Conservation (phyloP, 768 basidiomycete genomes). For the Dentipellis fragilis region DNA sequence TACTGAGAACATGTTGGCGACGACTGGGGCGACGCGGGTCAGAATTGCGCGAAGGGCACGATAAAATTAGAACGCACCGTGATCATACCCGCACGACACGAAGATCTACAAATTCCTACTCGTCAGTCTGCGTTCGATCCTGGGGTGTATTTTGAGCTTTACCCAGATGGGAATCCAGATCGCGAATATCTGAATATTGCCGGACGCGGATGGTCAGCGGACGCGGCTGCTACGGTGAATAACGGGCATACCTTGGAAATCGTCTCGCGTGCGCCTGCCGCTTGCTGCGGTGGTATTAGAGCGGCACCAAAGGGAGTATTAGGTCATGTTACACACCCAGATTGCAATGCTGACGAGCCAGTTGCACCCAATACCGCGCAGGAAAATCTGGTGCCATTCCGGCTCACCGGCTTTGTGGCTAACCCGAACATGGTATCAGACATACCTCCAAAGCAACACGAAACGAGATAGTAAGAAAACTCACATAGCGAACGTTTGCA, state of each 20-base stretch:
- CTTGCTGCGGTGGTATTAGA: conserved; percentile 40
- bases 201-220: too few relatives aligned
- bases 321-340: conserved; percentile 42
- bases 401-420: conserved; percentile 59
- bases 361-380: conserved; percentile 68
- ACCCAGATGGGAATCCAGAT: conserved; percentile 75
- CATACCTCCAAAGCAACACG: too few relatives aligned
- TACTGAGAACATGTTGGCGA: conserved; percentile 72
- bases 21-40: conserved; percentile 26
- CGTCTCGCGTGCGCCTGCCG: conserved; percentile 55
- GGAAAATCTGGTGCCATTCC: conserved; percentile 62
- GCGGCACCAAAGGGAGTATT: background rate
- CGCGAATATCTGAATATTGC: conserved; percentile 35
- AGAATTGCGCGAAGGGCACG: background rate
- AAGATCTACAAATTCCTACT: conserved; percentile 36
- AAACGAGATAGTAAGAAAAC: conserved; percentile 11
- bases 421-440: background rate
- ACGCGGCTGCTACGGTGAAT: too few relatives aligned
- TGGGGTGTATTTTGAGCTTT: conserved; percentile 6
- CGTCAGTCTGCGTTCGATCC: too few relatives aligned
- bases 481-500: conserved; percentile 48
- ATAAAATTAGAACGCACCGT: conserved; percentile 32
- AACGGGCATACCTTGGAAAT: conserved; percentile 43
- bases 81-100: conserved; percentile 62
- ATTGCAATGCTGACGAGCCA: conserved; percentile 68